Conservation (phyloP, 768 basidiomycete species). For the Mycena galopus region DNA sequence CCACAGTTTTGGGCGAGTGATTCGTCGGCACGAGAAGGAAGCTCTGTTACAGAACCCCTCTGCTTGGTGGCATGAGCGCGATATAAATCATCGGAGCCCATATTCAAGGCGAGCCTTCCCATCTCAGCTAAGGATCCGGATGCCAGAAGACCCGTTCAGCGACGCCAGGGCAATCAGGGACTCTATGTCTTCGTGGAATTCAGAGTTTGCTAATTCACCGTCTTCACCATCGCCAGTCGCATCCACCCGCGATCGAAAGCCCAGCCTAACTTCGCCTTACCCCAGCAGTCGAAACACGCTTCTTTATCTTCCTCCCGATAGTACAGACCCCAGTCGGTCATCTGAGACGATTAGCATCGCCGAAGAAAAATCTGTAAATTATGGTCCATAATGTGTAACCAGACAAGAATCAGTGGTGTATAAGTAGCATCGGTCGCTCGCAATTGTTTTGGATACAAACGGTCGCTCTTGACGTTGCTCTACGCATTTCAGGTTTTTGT, state of each 20-base stretch:
- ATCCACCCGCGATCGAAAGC: constrained; percentile 26
- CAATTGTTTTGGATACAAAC: neutral
- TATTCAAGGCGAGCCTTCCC: constrained; percentile 21
- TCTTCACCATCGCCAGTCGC: constrained; percentile 28
- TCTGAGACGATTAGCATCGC: neutral
- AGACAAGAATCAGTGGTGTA: neutral
- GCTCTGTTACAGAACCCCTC: constrained; percentile 63
- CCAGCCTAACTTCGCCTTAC: constrained; percentile 27
- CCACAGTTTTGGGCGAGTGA: constrained; percentile 71
- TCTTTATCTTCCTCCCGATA: constrained; percentile 10
- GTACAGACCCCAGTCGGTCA: neutral
- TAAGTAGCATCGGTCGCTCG: neutral
- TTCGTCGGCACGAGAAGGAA: constrained; percentile 72
- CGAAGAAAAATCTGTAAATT: constrained; percentile 11
- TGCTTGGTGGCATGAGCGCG: constrained; percentile 50
- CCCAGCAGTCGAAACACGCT: constrained; percentile 8
- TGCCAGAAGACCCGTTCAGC: constrained; percentile 34
- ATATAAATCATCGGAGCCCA: constrained; percentile 42
- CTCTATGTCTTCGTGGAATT: constrained; percentile 31
- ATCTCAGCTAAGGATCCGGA: constrained; percentile 3
- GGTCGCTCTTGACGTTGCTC: too few relatives aligned
- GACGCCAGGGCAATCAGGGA: constrained; percentile 29
- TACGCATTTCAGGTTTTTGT: too few relatives aligned
- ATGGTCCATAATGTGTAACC: neutral
- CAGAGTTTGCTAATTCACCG: constrained; percentile 23